Evolutionary conservation across 345 rosid species (phyloP), one percentile per base, ranked within the genome.

Genomic region (Viola odorata): DNA sequence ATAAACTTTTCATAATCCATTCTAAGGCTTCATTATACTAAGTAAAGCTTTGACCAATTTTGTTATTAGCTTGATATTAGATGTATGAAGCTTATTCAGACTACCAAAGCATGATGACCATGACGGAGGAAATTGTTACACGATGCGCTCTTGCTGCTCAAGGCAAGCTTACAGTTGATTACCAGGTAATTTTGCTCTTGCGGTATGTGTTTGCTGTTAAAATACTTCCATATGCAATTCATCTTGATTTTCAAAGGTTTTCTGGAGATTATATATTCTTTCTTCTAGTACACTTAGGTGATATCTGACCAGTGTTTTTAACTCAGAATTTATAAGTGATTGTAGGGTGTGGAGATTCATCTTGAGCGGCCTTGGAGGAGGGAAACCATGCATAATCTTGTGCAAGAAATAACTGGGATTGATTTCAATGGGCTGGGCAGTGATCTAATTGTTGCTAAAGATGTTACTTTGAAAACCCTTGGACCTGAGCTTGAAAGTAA

Each of bases 71-170:
- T 59, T 73, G 67, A 65, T 72, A 72, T 62, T 78, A 91, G 96
- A 91, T 91, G 84, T 91, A 89, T 73, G 98, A 89, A 81, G 91
- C 96, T 7, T 91, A 81, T 80, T 85, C 96, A 57, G 98, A 91
- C 77, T 91, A 91, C 69, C 80, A 85, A 72, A 80, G 66, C 77
- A 91, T 89, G 98, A 91, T 91, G 98, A 78, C 80, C 75, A 84
- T 89, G 89, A 83, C 95, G 2, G 96, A 91, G 75, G 79, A 85
- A 73, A 86, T 89, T 67, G 91, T 91, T 55, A 87, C 96, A 49
- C 71, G 54, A 32, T 91, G 96, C 77, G 81, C 98, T 74, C 77
- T 89, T 70, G 87, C 86, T 59, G 86, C 87, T 75, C 80, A 81
- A 55, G 89, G 88, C 69, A 86, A 80, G 72, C 87, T 87, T 50